phyloP scores from a whole-genome alignment of 2,329 filamentous ascomycete genomes.

The Colletotrichum zoysiae region DNA sequence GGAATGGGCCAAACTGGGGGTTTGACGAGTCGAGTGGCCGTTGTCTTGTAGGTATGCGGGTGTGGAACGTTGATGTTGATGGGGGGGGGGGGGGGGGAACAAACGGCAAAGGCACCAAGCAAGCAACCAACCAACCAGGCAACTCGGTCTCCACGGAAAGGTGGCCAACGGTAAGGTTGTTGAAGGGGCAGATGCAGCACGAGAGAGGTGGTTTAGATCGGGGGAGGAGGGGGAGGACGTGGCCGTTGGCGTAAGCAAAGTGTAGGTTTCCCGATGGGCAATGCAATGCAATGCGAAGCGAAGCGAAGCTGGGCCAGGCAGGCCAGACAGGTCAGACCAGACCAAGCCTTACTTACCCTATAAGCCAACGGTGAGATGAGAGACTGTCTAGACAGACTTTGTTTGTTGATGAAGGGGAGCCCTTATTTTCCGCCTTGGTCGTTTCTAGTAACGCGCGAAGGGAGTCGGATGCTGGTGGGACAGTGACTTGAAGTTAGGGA shows the following conservation, averaged over 20 bases:
- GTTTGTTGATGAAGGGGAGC: slow-evolving; percentile 14
- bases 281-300: slow-evolving; percentile 23
- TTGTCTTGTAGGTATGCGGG: slow-evolving; percentile 29
- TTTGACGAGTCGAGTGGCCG: slow-evolving; percentile 36
- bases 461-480: slow-evolving; percentile 6
- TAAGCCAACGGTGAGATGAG: neutral
- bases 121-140: neutral
- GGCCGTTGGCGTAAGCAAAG: slow-evolving; percentile 7
- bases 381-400: neutral
- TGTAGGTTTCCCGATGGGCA: slow-evolving; percentile 11
- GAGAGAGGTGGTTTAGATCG: neutral
- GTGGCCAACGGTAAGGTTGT: neutral
- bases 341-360: neutral
- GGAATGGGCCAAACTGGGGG: slow-evolving; percentile 28
- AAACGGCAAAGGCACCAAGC: neutral
- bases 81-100: neutral
- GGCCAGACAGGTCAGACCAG: slow-evolving; percentile 10
- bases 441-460: slow-evolving; percentile 20
- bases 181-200: neutral
- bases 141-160: neutral
- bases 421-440: slow-evolving; percentile 30
- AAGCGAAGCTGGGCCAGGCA: slow-evolving; percentile 5
- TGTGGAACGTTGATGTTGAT: neutral
- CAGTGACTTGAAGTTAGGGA: neutral
- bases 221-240: slow-evolving; percentile 2